Evolutionary conservation across 2,329 filamentous ascomycete genomes (phyloP).

Genomic region (Trematosphaeria pertusa): DNA sequence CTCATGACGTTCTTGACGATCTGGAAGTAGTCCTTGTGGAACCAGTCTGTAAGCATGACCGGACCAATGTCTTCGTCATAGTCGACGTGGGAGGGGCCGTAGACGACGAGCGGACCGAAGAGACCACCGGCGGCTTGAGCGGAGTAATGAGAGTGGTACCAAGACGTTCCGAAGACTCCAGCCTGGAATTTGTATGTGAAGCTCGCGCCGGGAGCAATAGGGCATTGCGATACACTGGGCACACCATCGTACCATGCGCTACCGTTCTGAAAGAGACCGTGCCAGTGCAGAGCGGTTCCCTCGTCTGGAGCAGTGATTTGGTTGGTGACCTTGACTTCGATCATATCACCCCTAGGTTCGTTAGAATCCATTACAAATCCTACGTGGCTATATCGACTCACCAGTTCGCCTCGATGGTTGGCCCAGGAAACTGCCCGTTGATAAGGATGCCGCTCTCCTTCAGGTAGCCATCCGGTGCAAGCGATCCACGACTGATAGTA

Average conservation of each 20-base stretch:
- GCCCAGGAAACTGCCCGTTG: slow-evolving; percentile 29
- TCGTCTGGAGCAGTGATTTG: slow-evolving; percentile 35
- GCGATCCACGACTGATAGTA: slow-evolving; percentile 1
- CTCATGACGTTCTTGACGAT: slow-evolving; percentile 15
- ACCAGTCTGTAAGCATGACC: slow-evolving; percentile 39
- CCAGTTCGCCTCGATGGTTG: slow-evolving; percentile 28
- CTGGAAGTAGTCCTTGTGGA: slow-evolving; percentile 23
- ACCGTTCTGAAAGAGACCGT: slow-evolving; percentile 45
- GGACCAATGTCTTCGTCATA: slow-evolving; percentile 41
- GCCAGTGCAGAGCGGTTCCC: slow-evolving; percentile 52
- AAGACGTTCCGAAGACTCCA: slow-evolving; percentile 30
- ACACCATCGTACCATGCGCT: slow-evolving; percentile 52
- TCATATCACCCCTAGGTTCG: slow-evolving; percentile 18
- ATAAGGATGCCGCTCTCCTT: slow-evolving; percentile 13
- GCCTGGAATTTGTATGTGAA: slow-evolving; percentile 35
- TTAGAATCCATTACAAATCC: background rate
- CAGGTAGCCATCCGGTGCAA: slow-evolving; percentile 2
- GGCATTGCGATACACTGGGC: slow-evolving; percentile 49
- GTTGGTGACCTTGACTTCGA: slow-evolving; percentile 30
- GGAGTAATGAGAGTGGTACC: slow-evolving; percentile 45
- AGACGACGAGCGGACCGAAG: slow-evolving; percentile 35
- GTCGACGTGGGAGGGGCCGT: slow-evolving; percentile 29
- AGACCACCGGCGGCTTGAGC: slow-evolving; percentile 36
- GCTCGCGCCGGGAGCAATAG: slow-evolving; percentile 47
- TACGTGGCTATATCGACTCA: background rate